Evolutionary conservation across 768 basidiomycete species (phyloP).

Genomic region (Amanita exitialis): DNA sequence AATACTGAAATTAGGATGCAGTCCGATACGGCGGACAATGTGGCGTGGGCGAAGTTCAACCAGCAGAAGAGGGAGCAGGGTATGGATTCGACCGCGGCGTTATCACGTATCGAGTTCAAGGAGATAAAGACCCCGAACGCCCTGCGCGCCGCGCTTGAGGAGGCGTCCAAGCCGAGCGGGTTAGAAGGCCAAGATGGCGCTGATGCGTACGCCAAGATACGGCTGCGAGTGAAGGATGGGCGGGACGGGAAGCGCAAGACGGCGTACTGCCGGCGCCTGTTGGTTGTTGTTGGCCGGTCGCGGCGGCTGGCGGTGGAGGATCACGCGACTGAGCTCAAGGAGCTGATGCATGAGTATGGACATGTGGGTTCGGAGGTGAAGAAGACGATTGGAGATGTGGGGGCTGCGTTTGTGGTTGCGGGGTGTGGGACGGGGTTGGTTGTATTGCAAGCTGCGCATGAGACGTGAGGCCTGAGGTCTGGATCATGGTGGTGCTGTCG

Average conservation of each 20-base stretch:
- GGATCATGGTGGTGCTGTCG: too few relatives aligned
- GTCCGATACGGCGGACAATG: conserved; percentile 78
- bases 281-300: conserved; percentile 69
- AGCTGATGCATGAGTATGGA: conserved; percentile 47
- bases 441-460: conserved; percentile 51
- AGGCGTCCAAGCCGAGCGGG: conserved; percentile 19
- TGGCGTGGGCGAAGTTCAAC: conserved; percentile 46
- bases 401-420: conserved; percentile 61
- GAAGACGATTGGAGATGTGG: conserved; percentile 83
- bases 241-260: background rate
- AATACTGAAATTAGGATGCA: conserved; percentile 59
- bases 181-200: background rate
- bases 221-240: conserved; percentile 1
- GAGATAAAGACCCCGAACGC: conserved; percentile 46
- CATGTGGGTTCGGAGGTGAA: conserved; percentile 50
- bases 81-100: conserved; percentile 17
- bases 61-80: conserved; percentile 3
- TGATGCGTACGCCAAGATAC: background rate
- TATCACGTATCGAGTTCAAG: conserved; percentile 54
- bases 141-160: conserved; percentile 45
- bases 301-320: conserved; percentile 63
- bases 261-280: conserved; percentile 21
- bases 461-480: background rate
- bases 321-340: conserved; percentile 61
- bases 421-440: conserved; percentile 49